Percentiles rank a stretch among this genome's conserved stretches.
Evolutionary conservation across 2,329 filamentous ascomycete species (phyloP).

Genomic region (Diaporthe velutina): DNA sequence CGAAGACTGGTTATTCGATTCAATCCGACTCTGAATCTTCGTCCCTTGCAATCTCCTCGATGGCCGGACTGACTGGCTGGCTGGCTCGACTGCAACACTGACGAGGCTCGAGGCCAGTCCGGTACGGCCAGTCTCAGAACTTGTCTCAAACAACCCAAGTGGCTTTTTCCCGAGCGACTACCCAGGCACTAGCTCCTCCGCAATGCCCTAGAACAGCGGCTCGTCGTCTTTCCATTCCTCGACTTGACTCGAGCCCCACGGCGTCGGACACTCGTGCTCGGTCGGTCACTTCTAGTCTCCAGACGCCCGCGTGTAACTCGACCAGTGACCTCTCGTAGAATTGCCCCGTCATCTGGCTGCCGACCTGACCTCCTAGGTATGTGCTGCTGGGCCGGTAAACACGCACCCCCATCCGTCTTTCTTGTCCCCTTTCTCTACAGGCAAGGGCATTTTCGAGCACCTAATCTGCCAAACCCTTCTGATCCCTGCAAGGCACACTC

Average conservation of each 20-base stretch:
- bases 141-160: slow-evolving; percentile 29
- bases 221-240: slow-evolving; percentile 10
- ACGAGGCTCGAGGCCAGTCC: slow-evolving; percentile 20
- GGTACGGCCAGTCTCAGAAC: slow-evolving; percentile 30
- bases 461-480: background rate
- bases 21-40: slow-evolving; percentile 23
- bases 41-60: slow-evolving; percentile 10
- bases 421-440: background rate
- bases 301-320: slow-evolving; percentile 3
- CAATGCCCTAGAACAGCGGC: slow-evolving; percentile 2
- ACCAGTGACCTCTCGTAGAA: background rate
- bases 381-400: background rate
- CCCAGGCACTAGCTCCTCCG: background rate
- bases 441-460: background rate
- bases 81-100: slow-evolving; percentile 8
- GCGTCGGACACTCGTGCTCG: background rate
- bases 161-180: slow-evolving; percentile 9
- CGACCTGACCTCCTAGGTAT: background rate
- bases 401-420: no score
- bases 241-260: slow-evolving; percentile 16
- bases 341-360: background rate
- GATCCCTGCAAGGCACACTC: background rate
- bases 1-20: background rate
- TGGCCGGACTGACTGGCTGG: background rate
- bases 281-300: background rate